phyloP scores from a whole-genome alignment of 176 grass and related monocot genomes.

The maize (Zea mays) region DNA sequence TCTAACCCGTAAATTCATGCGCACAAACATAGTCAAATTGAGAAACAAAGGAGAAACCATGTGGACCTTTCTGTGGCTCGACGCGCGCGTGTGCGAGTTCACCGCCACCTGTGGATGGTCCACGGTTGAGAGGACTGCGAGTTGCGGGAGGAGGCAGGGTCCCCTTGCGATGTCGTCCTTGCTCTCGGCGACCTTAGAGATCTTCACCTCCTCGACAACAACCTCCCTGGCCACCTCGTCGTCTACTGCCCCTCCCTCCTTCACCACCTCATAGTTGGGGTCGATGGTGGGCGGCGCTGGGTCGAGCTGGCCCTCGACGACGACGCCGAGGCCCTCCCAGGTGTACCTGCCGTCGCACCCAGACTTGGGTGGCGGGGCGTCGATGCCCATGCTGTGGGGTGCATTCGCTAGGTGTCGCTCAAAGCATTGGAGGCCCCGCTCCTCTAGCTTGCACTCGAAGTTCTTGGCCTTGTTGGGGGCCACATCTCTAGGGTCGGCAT shows the following conservation, averaged over 20 bases:
- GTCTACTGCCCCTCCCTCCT: not conserved
- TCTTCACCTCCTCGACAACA: conserved; percentile 63
- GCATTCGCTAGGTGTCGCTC: conserved; percentile 67
- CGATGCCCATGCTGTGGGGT: conserved; percentile 54
- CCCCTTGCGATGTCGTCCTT: conserved; percentile 59
- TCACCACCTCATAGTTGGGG: conserved; percentile 56
- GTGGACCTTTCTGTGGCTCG: no score
- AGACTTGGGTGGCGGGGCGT: conserved; percentile 57
- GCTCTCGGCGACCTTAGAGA: conserved; percentile 55
- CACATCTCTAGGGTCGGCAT: conserved; percentile 45
- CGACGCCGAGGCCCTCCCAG: conserved; percentile 68
- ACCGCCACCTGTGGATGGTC: no score
- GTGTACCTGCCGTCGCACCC: conserved; percentile 82
- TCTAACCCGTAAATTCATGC: no score
- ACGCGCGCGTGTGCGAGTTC: no score
- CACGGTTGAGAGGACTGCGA: no score
- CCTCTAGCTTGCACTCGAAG: conserved; percentile 71
- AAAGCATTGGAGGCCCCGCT: conserved; percentile 61
- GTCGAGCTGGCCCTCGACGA: conserved; percentile 48
- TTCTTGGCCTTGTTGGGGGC: conserved; percentile 43
- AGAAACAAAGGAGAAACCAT: no score
- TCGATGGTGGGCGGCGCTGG: conserved; percentile 60
- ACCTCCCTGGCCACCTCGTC: conserved; percentile 32
- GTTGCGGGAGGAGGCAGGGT: no score
- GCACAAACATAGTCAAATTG: no score